These are phyloP conservation scores for Leccinum angustisporum DNA, from an alignment of 1,284 basidiomycete genomes.

Conservation along the genomic window DNA sequence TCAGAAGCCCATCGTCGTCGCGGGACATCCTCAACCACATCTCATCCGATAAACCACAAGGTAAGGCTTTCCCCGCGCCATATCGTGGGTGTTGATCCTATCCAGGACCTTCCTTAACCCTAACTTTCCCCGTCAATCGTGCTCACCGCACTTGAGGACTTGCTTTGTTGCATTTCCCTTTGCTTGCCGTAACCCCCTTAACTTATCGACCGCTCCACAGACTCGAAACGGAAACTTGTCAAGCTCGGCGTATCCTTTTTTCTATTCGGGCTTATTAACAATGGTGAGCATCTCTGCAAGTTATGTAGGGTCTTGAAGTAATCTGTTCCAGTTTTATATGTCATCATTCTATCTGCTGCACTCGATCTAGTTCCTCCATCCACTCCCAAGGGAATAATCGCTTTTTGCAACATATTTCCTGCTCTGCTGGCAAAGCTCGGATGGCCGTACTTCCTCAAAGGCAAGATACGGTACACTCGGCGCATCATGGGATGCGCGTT, in stretches of 20 bases:
- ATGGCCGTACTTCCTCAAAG: constrained; percentile 90
- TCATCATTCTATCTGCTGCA: constrained; percentile 95
- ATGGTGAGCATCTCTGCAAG: constrained; percentile 37
- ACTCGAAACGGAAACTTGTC: constrained; percentile 27
- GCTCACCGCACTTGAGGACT: constrained; percentile 9
- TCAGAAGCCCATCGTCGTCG: constrained; percentile 3
- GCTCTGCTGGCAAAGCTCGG: constrained; percentile 82
- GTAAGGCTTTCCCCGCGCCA: constrained; percentile 17
- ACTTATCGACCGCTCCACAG: constrained; percentile 21
- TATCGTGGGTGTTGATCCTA: constrained; percentile 29
- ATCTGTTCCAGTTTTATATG: constrained; percentile 72
- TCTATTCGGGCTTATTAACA: constrained; percentile 59
- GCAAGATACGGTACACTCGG: constrained; percentile 74
- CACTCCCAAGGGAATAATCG: constrained; percentile 91
- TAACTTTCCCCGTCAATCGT: constrained; percentile 8
- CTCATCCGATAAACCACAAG: constrained; percentile 25
- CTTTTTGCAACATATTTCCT: constrained; percentile 88
- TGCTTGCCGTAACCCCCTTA: constrained; percentile 1
- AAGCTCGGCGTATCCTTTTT: constrained; percentile 52
- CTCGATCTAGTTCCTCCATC: constrained; percentile 89
- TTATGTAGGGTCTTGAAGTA: neutral
- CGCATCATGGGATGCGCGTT: constrained; percentile 77
- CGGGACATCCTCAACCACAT: constrained; percentile 15
- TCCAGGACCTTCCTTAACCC: constrained; percentile 22
- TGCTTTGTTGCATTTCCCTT: constrained; percentile 26